phyloP scores from a whole-genome alignment of 1,284 basidiomycete species.

The Naganishia sp. region DNA sequence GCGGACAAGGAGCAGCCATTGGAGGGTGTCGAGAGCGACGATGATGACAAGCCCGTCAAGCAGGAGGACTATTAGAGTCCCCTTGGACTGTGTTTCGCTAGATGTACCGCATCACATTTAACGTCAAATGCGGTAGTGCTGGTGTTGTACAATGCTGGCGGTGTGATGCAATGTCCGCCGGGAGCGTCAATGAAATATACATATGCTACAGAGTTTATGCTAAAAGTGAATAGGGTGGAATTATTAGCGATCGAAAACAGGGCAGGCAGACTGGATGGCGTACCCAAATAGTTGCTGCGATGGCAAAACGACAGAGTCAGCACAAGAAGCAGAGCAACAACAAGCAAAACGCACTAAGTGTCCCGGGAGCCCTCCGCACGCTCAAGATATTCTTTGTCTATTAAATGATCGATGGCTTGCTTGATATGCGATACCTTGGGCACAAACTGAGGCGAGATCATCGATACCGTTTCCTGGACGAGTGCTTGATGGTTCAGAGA shows the following conservation, averaged over 20 bases:
- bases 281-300: slow-evolving; percentile 28
- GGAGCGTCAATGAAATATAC: background rate
- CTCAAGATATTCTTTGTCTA: slow-evolving; percentile 98
- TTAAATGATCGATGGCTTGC: slow-evolving; percentile 91
- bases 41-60: slow-evolving; percentile 22
- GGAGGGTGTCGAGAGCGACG: slow-evolving; percentile 26
- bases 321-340: background rate
- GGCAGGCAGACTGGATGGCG: background rate
- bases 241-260: background rate
- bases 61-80: slow-evolving; percentile 3
- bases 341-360: slow-evolving; percentile 23
- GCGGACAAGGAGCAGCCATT: slow-evolving; percentile 7
- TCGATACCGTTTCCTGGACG: slow-evolving; percentile 90
- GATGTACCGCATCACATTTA: background rate
- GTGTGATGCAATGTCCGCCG: background rate
- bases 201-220: background rate
- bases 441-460: slow-evolving; percentile 66
- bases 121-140: background rate
- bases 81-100: background rate
- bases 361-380: slow-evolving; percentile 69
- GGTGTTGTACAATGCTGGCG: slow-evolving; percentile 1
- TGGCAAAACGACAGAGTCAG: background rate
- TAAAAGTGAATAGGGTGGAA: background rate
- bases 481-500: slow-evolving; percentile 94
- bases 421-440: slow-evolving; percentile 52